Conservation (phyloP, 2,329 filamentous ascomycete species). For the Emmonsia crescens region DNA sequence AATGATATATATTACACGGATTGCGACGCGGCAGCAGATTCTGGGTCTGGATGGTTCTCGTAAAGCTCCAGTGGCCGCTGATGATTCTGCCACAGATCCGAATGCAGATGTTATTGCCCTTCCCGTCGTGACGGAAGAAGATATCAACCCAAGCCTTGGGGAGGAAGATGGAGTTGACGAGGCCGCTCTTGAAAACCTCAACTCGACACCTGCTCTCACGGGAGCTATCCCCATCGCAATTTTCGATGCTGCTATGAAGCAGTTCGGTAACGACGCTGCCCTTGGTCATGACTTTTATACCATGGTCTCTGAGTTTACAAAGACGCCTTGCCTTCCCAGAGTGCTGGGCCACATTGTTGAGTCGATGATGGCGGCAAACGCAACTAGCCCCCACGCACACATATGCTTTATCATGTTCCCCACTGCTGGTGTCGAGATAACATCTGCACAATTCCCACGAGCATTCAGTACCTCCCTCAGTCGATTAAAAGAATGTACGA, state of each 20-base stretch:
- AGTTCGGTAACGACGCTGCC: conserved; percentile 56
- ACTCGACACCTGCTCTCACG: conserved; percentile 67
- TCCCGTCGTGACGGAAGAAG: conserved; percentile 51
- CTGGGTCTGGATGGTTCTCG: conserved; percentile 46
- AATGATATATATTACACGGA: conserved; percentile 79
- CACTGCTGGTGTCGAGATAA: conserved; percentile 52
- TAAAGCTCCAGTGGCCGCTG: conserved; percentile 28
- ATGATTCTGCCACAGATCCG: conserved; percentile 30
- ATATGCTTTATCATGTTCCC: conserved; percentile 63
- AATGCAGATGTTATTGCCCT: conserved; percentile 48
- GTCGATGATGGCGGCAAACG: conserved; percentile 49
- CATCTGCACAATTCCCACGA: conserved; percentile 60
- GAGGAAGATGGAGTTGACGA: conserved; percentile 44
- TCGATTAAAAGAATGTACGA: conserved; percentile 45
- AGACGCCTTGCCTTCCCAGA: conserved; percentile 52
- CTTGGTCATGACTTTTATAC: conserved; percentile 70
- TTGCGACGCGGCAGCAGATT: conserved; percentile 61
- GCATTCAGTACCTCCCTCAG: conserved; percentile 57
- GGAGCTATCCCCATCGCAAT: conserved; percentile 92
- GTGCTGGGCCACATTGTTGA: conserved; percentile 64
- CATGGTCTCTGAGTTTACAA: conserved; percentile 60
- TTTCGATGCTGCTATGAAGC: conserved; percentile 74
- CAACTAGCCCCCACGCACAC: conserved; percentile 52
- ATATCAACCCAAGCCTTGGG: conserved; percentile 45
- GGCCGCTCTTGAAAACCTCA: conserved; percentile 51